phyloP scores from a whole-genome alignment of 345 rosid species.

The Lagerstroemia speciosa region DNA sequence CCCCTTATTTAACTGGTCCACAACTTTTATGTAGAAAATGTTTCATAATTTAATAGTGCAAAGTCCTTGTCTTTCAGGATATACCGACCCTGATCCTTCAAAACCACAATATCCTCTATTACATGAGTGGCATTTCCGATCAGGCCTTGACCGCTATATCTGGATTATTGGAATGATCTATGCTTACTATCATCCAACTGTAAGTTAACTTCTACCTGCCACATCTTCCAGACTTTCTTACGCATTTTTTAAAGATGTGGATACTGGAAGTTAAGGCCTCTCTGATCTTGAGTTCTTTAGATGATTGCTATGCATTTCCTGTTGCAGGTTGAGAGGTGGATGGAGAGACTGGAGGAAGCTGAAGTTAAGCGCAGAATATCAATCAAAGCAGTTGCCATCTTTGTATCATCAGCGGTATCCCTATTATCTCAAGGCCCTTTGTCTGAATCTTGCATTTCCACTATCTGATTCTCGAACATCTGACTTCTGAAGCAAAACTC shows the following conservation, averaged over 20 bases:
- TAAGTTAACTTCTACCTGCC: constrained; percentile 26
- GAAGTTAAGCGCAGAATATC: constrained; percentile 57
- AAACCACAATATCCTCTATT: constrained; percentile 56
- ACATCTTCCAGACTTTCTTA: neutral
- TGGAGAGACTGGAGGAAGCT: constrained; percentile 93
- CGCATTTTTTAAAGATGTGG: neutral
- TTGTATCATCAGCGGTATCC: constrained; percentile 47
- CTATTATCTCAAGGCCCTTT: neutral
- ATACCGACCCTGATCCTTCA: constrained; percentile 88
- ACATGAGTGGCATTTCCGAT: constrained; percentile 99
- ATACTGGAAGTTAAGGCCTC: constrained; percentile 1
- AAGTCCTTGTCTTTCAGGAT: constrained; percentile 49
- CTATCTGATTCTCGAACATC: neutral
- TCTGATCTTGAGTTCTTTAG: constrained; percentile 12
- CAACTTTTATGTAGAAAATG: neutral
- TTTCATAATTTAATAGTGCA: neutral
- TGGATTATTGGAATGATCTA: constrained; percentile 98
- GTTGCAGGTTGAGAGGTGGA: constrained; percentile 85
- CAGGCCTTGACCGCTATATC: constrained; percentile 98
- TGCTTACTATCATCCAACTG: constrained; percentile 98
- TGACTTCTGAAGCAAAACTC: neutral
- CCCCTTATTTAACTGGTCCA: neutral
- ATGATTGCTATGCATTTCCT: constrained; percentile 11
- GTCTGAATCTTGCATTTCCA: constrained; percentile 8
- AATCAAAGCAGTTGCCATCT: constrained; percentile 56